phyloP scores from a whole-genome alignment of 371 early-diverging fungal species.

The Lichtheimia ornata region DNA sequence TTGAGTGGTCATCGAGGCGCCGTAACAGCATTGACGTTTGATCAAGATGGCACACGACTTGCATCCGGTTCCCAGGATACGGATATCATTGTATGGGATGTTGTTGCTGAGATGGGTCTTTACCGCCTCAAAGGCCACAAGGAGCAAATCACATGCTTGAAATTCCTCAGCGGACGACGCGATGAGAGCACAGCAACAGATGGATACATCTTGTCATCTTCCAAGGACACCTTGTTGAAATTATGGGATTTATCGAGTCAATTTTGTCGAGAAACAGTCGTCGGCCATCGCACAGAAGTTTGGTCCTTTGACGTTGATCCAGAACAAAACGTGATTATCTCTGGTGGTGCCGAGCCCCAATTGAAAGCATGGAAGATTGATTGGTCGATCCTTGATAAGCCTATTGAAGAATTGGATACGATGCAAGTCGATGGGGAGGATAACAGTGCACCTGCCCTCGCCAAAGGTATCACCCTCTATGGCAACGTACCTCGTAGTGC shows the following conservation, averaged over 20 bases:
- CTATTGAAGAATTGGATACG: conserved; percentile 45
- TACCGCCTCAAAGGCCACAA: conserved; percentile 92
- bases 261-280: conserved; percentile 93
- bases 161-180: conserved; percentile 42
- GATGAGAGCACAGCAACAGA: conserved; percentile 38
- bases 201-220: conserved; percentile 81
- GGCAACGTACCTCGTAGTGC: conserved; percentile 82
- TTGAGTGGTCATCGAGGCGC: conserved; percentile 92
- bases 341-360: conserved; percentile 85
- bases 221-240: conserved; percentile 95
- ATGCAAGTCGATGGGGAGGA: conserved; percentile 36
- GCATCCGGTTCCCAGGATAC: conserved; percentile 93
- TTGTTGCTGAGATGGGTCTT: conserved; percentile 87
- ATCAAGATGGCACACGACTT: conserved; percentile 75
- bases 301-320: conserved; percentile 79
- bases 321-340: conserved; percentile 68
- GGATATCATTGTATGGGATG: conserved; percentile 94
- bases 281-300: conserved; percentile 91
- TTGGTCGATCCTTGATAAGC: conserved; percentile 48
- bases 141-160: conserved; percentile 83
- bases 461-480: conserved; percentile 64
- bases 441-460: conserved; percentile 28
- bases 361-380: conserved; percentile 89
- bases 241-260: conserved; percentile 93
- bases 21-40: conserved; percentile 83